phyloP scores from a whole-genome alignment of 73 alveolate genomes.

The Paramecium sonneborni region DNA sequence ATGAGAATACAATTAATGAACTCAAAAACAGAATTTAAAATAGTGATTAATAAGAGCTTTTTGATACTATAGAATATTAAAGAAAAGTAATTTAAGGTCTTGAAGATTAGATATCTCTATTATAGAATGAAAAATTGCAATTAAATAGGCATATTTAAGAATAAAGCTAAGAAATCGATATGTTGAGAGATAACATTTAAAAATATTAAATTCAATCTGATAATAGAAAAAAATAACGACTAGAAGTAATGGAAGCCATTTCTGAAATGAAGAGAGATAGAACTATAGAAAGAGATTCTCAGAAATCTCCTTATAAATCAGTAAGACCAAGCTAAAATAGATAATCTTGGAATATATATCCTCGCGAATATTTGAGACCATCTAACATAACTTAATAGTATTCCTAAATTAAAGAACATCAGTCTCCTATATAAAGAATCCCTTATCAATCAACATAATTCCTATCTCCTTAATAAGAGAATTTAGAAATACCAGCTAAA shows the following conservation, averaged over 20 bases:
- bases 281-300: slow-evolving; percentile 31
- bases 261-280: slow-evolving; percentile 43
- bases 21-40: background rate
- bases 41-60: background rate
- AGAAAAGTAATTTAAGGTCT: background rate
- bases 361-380: background rate
- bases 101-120: background rate
- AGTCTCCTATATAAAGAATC: background rate
- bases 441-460: background rate
- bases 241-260: slow-evolving; percentile 37
- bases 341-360: background rate
- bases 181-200: background rate
- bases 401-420: background rate
- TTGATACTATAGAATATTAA: slow-evolving; percentile 30
- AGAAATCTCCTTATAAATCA: background rate
- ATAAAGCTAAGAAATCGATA: background rate
- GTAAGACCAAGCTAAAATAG: background rate
- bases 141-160: background rate
- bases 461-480: background rate
- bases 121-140: background rate
- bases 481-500: slow-evolving; percentile 19
- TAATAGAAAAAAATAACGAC: slow-evolving; percentile 25
- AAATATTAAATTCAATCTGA: slow-evolving; percentile 15
- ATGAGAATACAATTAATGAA: slow-evolving; percentile 33
- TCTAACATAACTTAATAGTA: background rate